phyloP scores from a whole-genome alignment of 2,329 filamentous ascomycete species.

The Fusarium tupiense region DNA sequence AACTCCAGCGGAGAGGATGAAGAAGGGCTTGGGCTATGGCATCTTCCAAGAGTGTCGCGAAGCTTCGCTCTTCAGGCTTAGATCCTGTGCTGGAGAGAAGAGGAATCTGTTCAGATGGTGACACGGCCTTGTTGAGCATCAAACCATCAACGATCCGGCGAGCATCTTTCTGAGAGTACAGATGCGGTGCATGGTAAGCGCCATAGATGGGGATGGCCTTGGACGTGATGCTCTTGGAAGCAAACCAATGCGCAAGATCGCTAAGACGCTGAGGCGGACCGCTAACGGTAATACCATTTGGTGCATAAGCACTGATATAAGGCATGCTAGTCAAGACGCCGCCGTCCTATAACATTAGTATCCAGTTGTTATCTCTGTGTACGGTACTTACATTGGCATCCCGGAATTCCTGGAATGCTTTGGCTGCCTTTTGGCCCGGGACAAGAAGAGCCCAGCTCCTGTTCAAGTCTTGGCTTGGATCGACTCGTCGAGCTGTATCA shows the following conservation, averaged over 20 bases:
- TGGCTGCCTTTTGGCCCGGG: constrained; percentile 11
- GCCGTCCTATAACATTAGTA: not conserved
- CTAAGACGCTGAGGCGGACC: constrained; percentile 25
- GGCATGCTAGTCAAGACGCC: constrained; percentile 24
- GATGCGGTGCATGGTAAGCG: constrained; percentile 33
- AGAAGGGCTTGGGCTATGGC: constrained; percentile 21
- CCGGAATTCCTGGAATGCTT: constrained; percentile 5
- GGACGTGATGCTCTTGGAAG: not conserved
- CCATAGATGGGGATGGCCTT: constrained; percentile 33
- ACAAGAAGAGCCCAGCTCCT: constrained; percentile 34
- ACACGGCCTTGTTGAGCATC: not conserved
- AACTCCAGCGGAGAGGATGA: constrained; percentile 24
- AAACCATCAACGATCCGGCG: constrained; percentile 1
- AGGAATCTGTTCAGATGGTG: constrained; percentile 2
- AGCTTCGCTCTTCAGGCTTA: constrained; percentile 20
- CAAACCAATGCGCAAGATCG: constrained; percentile 11
- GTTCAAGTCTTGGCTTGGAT: constrained; percentile 4
- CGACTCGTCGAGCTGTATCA: constrained; percentile 19
- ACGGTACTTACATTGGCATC: not conserved
- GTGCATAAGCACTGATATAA: constrained; percentile 35
- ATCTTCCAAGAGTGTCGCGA: constrained; percentile 21
- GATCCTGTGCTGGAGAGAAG: constrained; percentile 12
- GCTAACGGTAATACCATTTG: constrained; percentile 31
- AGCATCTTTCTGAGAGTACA: constrained; percentile 30
- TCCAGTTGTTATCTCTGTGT: rapidly evolving